Conservation (phyloP, 2,329 filamentous ascomycete species). For the Cladophialophora chaetospira region DNA sequence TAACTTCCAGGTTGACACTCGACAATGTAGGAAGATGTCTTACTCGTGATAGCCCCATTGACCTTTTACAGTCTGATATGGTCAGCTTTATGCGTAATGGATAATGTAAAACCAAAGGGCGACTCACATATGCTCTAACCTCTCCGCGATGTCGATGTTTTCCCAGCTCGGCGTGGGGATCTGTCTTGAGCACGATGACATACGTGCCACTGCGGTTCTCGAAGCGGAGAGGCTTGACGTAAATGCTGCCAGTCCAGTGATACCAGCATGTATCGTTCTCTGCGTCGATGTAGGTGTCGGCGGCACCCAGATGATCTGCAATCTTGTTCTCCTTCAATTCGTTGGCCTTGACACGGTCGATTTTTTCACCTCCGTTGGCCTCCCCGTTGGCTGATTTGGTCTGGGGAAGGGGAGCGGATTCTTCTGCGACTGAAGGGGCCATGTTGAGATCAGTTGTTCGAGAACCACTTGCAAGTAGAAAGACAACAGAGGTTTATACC, state of each 20-base stretch:
- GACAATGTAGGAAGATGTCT: no score
- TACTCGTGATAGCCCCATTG: slow-evolving; percentile 34
- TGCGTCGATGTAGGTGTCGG: slow-evolving; percentile 28
- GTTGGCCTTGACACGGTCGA: slow-evolving; percentile 17
- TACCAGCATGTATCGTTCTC: slow-evolving; percentile 32
- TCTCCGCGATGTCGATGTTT: slow-evolving; percentile 33
- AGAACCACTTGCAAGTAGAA: no score
- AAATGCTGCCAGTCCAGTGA: slow-evolving; percentile 29
- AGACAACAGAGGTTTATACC: no score
- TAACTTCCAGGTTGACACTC: no score
- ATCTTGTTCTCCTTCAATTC: slow-evolving; percentile 20
- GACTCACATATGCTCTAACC: slow-evolving; percentile 32
- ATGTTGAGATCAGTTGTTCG: no score
- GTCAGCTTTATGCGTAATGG: no score
- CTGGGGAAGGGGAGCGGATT: no score
- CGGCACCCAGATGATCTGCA: slow-evolving; percentile 21
- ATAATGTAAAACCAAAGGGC: no score
- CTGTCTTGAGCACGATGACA: slow-evolving; percentile 29
- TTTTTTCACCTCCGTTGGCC: no score
- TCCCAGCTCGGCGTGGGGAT: slow-evolving; percentile 29
- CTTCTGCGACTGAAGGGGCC: no score
- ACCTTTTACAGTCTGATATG: slow-evolving; percentile 29
- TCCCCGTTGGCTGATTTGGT: no score
- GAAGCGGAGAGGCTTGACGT: slow-evolving; percentile 34
- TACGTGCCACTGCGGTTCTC: slow-evolving; percentile 31